Conservation (phyloP, 768 basidiomycete genomes). For the Lenzites betulinus region DNA sequence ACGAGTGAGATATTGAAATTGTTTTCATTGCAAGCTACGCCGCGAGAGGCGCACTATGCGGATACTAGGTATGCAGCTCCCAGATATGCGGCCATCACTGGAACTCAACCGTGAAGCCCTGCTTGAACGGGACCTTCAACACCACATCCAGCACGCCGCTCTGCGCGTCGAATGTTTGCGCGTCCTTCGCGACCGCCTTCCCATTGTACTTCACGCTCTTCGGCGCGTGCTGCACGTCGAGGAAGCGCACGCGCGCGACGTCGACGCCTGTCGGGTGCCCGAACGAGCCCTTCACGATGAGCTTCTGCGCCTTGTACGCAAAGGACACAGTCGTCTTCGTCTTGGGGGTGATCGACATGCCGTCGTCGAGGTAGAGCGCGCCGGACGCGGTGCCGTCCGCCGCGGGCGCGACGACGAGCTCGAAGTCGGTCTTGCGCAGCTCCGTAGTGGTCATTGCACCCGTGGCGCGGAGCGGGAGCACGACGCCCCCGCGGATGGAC, state of each 20-base stretch:
- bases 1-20: too few species aligned
- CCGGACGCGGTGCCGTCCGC: slow-evolving; percentile 53
- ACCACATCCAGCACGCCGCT: slow-evolving; percentile 48
- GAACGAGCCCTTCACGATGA: slow-evolving; percentile 35
- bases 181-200: slow-evolving; percentile 11
- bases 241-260: slow-evolving; percentile 38
- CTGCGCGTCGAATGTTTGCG: slow-evolving; percentile 38
- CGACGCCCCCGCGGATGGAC: slow-evolving; percentile 58
- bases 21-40: too few species aligned
- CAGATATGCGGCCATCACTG: too few species aligned
- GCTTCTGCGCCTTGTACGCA: slow-evolving; percentile 27
- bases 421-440: slow-evolving; percentile 56
- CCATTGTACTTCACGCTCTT: slow-evolving; percentile 25
- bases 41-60: too few species aligned
- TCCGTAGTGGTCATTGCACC: slow-evolving; percentile 63
- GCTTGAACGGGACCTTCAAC: slow-evolving; percentile 40
- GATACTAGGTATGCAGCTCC: too few species aligned
- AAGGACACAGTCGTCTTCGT: slow-evolving; percentile 35
- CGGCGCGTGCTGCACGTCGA: slow-evolving; percentile 33
- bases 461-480: slow-evolving; percentile 57
- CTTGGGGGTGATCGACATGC: slow-evolving; percentile 45
- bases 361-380: slow-evolving; percentile 64
- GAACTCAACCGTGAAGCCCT: slow-evolving; percentile 36
- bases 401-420: slow-evolving; percentile 62
- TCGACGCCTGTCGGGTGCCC: slow-evolving; percentile 33